Evolutionary conservation across 2,329 filamentous ascomycete genomes (phyloP), one percentile per base, ranked within the genome.

Genomic region (Cladosporium colombiae): DNA sequence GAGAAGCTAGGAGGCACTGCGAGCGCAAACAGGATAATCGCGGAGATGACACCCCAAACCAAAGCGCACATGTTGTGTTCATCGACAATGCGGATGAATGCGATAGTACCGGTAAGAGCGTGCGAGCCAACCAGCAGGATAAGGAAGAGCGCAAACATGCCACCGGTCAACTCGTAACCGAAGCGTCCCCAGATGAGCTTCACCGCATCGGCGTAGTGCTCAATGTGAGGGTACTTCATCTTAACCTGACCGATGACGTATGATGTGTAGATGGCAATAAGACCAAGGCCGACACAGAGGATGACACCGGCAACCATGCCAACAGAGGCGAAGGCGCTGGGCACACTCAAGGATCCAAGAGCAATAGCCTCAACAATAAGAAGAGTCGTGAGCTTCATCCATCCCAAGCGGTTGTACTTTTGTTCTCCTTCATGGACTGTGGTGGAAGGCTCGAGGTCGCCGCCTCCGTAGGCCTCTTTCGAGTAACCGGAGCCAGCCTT

Each of bases 201-300:
- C 11, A 81, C 80, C 1, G 78, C 80, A 68, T 82, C 81, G 35
- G 80, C 76, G 69, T 82, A 82, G 71, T 81, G 77, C 68, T 76
- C 73, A 35, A 81, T 70, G 18, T 78, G 70, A 10, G 80, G 80
- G 72, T 84, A 83, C 53, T 74, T 77, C 63, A 83, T 75, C 72
- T 86, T 86, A 77, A 89, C 88, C 71, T 88, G 85, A 7, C 86
- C 86, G 56, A 89, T 82, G 6, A 88, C 81, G 71, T 84, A 87
- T 64, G 85, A 85, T 4, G 86, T 88, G 74, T 89, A 89, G 58
- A 85, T 87, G 18, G 87, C 82, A 16, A 89, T 73, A 23, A 85
- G 62, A 33, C 87, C 87, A 5, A 89, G 77, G n/a, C 79, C 76
- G 59, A 87, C 67, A 56, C 86, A 82, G 37, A 87, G 76, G 64